A percentile compares a stretch with the other conserved stretches of the same genome.
Conservation (phyloP, 2,329 filamentous ascomycete genomes). For the Ustulina deusta region DNA sequence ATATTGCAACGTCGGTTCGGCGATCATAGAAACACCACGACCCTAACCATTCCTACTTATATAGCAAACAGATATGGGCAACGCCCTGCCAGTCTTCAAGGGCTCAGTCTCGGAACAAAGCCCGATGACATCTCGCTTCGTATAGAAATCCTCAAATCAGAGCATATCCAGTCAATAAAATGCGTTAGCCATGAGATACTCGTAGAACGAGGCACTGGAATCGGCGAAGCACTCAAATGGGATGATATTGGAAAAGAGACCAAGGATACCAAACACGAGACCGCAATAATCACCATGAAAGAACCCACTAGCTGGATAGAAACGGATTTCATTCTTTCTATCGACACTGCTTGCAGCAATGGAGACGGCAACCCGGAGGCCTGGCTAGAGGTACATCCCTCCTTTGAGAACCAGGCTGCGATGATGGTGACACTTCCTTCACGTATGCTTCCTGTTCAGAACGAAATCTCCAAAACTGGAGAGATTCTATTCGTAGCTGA, state of each 20-base stretch:
- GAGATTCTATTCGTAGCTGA: conserved; percentile 42
- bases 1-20: conserved; percentile 44
- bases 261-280: background rate
- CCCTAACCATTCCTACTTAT: conserved; percentile 45
- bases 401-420: conserved; percentile 42
- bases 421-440: conserved; percentile 48
- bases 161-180: conserved; percentile 33
- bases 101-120: conserved; percentile 14
- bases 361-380: conserved; percentile 38
- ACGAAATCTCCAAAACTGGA: conserved; percentile 15
- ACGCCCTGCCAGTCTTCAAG: conserved; percentile 35
- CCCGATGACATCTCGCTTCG: conserved; percentile 34
- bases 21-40: conserved; percentile 38
- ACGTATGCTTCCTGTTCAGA: conserved; percentile 27
- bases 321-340: conserved; percentile 47
- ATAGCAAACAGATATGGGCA: conserved; percentile 47
- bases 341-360: conserved; percentile 33
- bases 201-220: conserved; percentile 32
- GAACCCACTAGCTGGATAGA: conserved; percentile 37
- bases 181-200: conserved; percentile 43
- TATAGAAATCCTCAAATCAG: conserved; percentile 33
- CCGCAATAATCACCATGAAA: conserved; percentile 31
- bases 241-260: conserved; percentile 11
- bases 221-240: conserved; percentile 34
- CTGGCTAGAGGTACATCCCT: conserved; percentile 46